Evolutionary conservation across 2,329 filamentous ascomycete genomes (phyloP), one percentile per base, ranked within the genome.

Genomic region (Bisporella sp.): DNA sequence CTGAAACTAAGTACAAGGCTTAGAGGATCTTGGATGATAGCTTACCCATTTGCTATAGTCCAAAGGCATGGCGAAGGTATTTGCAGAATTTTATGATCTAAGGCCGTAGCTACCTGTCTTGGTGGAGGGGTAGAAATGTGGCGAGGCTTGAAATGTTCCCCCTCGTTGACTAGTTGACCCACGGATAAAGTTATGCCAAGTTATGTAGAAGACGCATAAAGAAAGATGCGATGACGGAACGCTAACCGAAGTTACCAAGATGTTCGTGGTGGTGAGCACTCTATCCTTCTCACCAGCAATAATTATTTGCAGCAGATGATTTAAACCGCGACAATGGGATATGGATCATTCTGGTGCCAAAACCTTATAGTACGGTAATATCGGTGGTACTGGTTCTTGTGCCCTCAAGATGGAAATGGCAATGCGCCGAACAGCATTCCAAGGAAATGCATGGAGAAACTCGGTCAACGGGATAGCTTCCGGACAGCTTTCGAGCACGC

Each of bases 21-120:
- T 21, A 21, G 21, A 21, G 21, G 21, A 21, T 21, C 33, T 33
- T 32, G 31, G n/a, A 42, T 40, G 33, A 29, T 46, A n/a, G 53
- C 58, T 58, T 62, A 65, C 76, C 76, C 76, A 79, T 66, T 79
- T 79, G 64, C 75, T 77, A 64, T 79, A 87, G 63, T 86, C 79
- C 55, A 86, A 74, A n/a, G 75, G 72, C 76, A 79, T 79, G 41
- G 55, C 57, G 59, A 57, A 40, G 44, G 31, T 29, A 12, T 46
- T 5, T 30, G 39, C n/a, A 45, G 21, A 39, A 37, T 31, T 44
- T 4, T 9, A 21, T 21, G 21, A 21, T 21, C 21, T 21, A 21
- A 21, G 21, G 21, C 21, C 21, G 21, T 21, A 2, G 21, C 21
- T 21, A 21, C 21, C 21, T 21, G 21, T 21, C 21, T 21, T 21